Evolutionary conservation across 2,329 filamentous ascomycete species (phyloP), one percentile per base, ranked within the genome.

Genomic region (Anisogramma anomala): DNA sequence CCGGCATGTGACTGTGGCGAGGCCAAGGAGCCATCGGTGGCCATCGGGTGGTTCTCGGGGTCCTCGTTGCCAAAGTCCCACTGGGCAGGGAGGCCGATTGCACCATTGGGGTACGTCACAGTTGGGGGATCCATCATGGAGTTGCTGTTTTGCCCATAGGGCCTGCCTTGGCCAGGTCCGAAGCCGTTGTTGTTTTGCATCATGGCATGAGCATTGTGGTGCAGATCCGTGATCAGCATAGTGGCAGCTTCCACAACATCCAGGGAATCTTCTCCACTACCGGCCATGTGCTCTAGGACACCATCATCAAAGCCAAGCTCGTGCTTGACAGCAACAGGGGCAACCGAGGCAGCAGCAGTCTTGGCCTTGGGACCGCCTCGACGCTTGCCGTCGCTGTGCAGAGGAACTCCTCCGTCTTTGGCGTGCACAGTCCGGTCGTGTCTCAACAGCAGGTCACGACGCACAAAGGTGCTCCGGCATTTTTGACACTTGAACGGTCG

Each of bases 391-490:
- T 96, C 91, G 63, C 87, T 94, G 62, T 93, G 87, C 34, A 96
- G 76, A 50, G 89, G 89, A 39, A 91, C 77, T 51, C 91, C 89
- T 53, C 89, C 89, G 67, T 98, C 91, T 67, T 96, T 96, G 48
- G 91, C 91, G 66, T 98, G 91, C 50, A 98, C 91, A 50, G 91
- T 98, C 56, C 91, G 84, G 65, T 98, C 91, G 68, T 98, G 91
- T 62, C 91, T 84, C 52, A 98, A 79, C 39, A 98, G 79, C 49
- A 98, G 74, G 67, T 98, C 91, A 65, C 91, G 85, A 61, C 91
- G 85, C 55, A 98, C 91, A 61, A 98, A 98, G 48, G 91, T 98
- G 71, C 88, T 95, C 58, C 88, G 77, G 65, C 91, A 98, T 69
- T 98, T 98, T 69, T 86, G 74, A 66, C 91, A 98, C 64, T 96